Base-by-base conservation (phyloP, 345 rosid species). In the Citrus sp. region DNA sequence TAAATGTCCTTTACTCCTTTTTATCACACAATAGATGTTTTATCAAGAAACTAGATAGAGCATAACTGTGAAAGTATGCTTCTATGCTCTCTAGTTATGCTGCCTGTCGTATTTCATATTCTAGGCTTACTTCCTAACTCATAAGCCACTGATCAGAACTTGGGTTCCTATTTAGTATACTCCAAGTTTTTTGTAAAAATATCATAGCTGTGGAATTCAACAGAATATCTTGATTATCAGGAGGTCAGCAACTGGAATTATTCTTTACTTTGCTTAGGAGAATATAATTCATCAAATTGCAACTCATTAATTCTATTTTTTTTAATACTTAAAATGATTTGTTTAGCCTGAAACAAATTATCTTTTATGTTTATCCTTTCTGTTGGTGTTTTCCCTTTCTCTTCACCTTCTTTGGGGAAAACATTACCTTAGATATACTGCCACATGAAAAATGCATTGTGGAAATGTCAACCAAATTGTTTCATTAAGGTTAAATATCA, bases 41-140 rank as follows among this genome's bases (percentile, higher is more conserved):
- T 70, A 35, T 78, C 65, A 40, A 66, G 78, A 77, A 32, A 32
- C 66, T 80, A 67, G 6, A 68, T 74, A 73, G 61, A 40, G 12
- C 77, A 72, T 55, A 61, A 56, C 32, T 73, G 70, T 56, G 49
- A n/a, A 51, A 76, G 63, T 25, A 65, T 76, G 40, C 77, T 58
- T 25, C 32, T 55, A 22, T 62, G 38, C 32, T 49, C 30, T 60
- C 27, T 78, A 46, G 40, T 18, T 61, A 8, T 37, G 60, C 55
- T 61, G 13, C 19, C 12, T 65, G 49, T 58, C n/a, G 40, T 60
- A 24, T 22, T 32, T 62, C 70, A 14, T 27, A 30, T 63, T 34
- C 21, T 63, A 10, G 67, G 40, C 22, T 63, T 75, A 37, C 28
- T n/a, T 21, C 9, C 14, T 49, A 32, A 19, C 32, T 2, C 37